Base-by-base conservation (phyloP, 192 early-diverging fungal genomes). In the Linnemannia exigua region DNA sequence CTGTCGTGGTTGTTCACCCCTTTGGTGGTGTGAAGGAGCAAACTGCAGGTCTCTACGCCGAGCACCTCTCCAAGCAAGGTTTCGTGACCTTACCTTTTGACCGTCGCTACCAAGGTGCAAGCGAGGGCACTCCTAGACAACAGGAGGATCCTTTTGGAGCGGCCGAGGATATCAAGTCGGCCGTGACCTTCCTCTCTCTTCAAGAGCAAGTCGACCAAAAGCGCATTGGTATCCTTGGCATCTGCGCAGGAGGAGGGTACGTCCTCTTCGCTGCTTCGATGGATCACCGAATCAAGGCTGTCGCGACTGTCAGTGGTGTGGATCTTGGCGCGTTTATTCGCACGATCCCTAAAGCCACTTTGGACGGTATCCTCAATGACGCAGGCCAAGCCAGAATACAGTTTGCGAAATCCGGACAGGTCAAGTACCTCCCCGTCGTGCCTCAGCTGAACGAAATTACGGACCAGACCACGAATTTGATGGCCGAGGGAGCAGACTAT, bases 11-110 rank as follows among this genome's bases (percentile, higher is more conserved):
- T 9, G 19, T 79, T 31, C 78, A 79, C 19, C 78, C 78, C 28
- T 72, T 72, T 51, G 78, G 76, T 31, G 83, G 83, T 48, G 77
- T 85, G 66, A 85, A 85, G 46, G 83, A 85, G 31, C 83, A 85
- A 46, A 85, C 83, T 17, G 83, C 67, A 1, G 77, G 72, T 58
- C 17, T 63, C 15, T 85, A 85, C n/a, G 77, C 83, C 16, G 11
- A 70, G 36, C 25, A 69, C 16, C 69, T 85, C 12, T 35, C 77
- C 31, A 79, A 70, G 9, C 48, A 79, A n/a, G 83, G 83, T 7
- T 85, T 70, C 67, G 48, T 85, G 16, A 70, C 77, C 35, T 47
- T 85, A 28, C 37, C 83, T 7, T 85, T 85, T 75, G 83, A 85
- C 38, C 70, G 77, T 61, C 63, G 77, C 17, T 61, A 79, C 17